These are phyloP conservation scores for Yamadazyma tumulicola DNA, from an alignment of 805 yeast genomes.

Conservation along the genomic window DNA sequence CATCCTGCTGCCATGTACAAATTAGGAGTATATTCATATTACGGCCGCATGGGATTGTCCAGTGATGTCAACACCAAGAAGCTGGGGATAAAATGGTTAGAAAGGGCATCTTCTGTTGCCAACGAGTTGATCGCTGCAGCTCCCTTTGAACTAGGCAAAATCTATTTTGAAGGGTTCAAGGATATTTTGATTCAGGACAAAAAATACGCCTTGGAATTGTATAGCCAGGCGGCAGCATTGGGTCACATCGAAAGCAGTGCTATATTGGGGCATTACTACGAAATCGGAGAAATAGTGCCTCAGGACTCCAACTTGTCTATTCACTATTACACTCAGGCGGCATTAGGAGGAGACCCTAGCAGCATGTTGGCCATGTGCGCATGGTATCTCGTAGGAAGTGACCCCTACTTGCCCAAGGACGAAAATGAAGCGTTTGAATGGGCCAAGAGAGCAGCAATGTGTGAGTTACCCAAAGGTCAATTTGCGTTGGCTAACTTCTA, in stretches of 20 bases:
- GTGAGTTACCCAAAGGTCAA: constrained; percentile 78
- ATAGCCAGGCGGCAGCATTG: constrained; percentile 82
- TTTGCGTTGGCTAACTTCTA: constrained; percentile 78
- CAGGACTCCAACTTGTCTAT: constrained; percentile 81
- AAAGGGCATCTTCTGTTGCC: constrained; percentile 81
- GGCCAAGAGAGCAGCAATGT: constrained; percentile 83
- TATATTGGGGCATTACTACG: constrained; percentile 78
- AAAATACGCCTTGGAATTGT: constrained; percentile 80
- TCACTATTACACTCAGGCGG: constrained; percentile 91
- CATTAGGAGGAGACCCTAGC: constrained; percentile 79
- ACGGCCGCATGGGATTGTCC: constrained; percentile 79
- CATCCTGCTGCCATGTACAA: constrained; percentile 98
- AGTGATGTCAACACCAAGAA: constrained; percentile 67
- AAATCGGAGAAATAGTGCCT: constrained; percentile 70
- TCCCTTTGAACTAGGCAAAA: constrained; percentile 86
- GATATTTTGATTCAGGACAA: constrained; percentile 84
- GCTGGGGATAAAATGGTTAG: constrained; percentile 89
- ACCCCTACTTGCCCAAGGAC: constrained; percentile 74
- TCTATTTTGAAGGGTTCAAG: constrained; percentile 76
- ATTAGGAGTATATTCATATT: constrained; percentile 81
- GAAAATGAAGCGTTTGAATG: constrained; percentile 88
- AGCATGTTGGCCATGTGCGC: constrained; percentile 95
- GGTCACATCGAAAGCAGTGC: constrained; percentile 82
- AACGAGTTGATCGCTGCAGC: constrained; percentile 87
- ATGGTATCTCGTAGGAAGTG: constrained; percentile 92